These are phyloP conservation scores for Sporothrix globosa DNA, from an alignment of 2,329 filamentous ascomycete species.

Conservation along the genomic window DNA sequence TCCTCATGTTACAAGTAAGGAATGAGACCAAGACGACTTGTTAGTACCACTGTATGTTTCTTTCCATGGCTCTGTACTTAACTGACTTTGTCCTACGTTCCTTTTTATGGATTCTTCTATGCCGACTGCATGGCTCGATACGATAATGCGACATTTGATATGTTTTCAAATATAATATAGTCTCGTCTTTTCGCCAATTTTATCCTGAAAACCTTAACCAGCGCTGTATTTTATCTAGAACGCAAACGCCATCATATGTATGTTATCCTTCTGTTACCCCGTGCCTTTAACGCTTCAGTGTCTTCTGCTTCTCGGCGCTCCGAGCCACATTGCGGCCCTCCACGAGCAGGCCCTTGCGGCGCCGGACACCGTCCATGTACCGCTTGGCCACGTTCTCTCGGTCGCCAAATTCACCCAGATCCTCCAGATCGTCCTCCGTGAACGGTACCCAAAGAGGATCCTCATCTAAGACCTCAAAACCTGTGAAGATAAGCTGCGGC, in stretches of 20 bases:
- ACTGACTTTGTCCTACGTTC: neutral
- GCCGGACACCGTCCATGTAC: constrained; percentile 89
- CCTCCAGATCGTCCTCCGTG: constrained; percentile 94
- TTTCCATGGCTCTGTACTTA: neutral
- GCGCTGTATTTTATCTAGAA: neutral
- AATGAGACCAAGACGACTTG: constrained; percentile 4
- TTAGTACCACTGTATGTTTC: neutral
- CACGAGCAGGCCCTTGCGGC: constrained; percentile 84
- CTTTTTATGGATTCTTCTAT: neutral
- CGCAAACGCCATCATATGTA: constrained; percentile 19
- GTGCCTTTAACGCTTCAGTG: constrained; percentile 59
- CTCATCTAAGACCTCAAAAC: constrained; percentile 90
- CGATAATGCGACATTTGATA: neutral
- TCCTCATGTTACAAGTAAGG: neutral
- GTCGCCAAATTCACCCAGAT: constrained; percentile 91
- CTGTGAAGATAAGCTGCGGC: constrained; percentile 90
- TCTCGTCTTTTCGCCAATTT: neutral
- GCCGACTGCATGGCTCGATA: neutral
- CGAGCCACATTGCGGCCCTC: constrained; percentile 75
- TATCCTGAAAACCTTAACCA: neutral
- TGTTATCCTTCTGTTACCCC: neutral
- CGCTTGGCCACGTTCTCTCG: constrained; percentile 93
- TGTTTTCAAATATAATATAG: neutral
- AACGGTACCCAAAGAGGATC: constrained; percentile 98
- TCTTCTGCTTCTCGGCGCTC: constrained; percentile 91